A percentile compares a stretch with the other conserved stretches of the same genome.
Evolutionary conservation across 495 filamentous ascomycete species (phyloP).

Genomic region (Neurospora sublineolata): DNA sequence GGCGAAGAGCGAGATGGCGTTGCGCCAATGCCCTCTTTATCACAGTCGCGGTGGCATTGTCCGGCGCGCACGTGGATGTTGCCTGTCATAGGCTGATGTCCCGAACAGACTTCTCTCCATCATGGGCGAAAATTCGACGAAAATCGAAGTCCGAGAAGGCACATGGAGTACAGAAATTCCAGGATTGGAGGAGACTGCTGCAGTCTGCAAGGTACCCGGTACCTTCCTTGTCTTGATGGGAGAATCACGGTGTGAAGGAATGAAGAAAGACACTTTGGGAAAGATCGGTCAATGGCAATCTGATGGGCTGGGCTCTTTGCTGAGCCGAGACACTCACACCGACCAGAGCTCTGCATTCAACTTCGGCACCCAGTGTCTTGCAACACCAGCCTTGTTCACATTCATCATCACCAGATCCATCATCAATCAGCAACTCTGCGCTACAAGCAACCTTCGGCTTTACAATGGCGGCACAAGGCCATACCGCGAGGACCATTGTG

Average conservation of each 20-base stretch:
- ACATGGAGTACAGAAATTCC: neutral
- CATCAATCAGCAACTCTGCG: neutral
- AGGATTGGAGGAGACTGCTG: neutral
- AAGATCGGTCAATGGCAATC: neutral
- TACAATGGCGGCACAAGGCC: neutral
- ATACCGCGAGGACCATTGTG: neutral
- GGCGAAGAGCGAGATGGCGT: neutral
- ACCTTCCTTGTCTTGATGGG: neutral
- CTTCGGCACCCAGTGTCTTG: no score
- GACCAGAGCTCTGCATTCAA: no score
- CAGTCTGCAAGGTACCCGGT: neutral
- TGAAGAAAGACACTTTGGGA: neutral
- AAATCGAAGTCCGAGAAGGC: neutral
- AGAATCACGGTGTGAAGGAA: neutral
- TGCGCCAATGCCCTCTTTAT: neutral
- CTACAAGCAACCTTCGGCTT: neutral
- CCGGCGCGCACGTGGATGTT: neutral
- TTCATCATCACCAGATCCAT: neutral
- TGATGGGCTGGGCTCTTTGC: neutral
- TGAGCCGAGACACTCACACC: neutral
- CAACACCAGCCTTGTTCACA: neutral
- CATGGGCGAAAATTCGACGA: neutral
- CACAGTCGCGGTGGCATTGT: neutral
- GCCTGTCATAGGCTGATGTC: neutral
- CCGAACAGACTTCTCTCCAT: neutral